Percentiles rank a stretch among this genome's conserved stretches.
Conservation (phyloP, 2,329 filamentous ascomycete species). For the Didymella lethalis region DNA sequence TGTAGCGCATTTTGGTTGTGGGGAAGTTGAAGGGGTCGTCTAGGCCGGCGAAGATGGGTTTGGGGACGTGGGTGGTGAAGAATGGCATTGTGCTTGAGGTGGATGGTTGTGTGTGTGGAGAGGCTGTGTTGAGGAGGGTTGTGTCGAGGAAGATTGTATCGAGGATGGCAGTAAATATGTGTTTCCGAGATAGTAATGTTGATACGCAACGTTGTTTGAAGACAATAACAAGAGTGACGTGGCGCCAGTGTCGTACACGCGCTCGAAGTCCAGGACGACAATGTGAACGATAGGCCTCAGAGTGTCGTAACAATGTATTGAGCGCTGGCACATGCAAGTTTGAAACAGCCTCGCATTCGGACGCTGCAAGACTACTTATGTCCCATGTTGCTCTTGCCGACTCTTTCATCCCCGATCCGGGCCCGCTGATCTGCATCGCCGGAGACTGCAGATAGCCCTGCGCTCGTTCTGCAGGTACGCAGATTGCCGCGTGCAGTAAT, state of each 20-base stretch:
- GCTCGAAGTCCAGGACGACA: neutral
- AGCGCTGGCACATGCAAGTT: neutral
- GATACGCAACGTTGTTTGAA: neutral
- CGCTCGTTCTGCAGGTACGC: constrained; percentile 15
- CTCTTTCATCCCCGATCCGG: constrained; percentile 11
- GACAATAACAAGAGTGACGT: neutral
- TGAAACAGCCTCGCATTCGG: constrained; percentile 2
- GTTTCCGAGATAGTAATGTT: neutral
- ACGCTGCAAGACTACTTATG: constrained; percentile 13
- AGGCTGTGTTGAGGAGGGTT: no score
- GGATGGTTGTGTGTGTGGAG: no score
- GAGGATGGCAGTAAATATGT: no score
- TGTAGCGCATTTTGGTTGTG: constrained; percentile 8
- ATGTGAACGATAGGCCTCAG: neutral
- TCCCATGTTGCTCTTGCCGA: neutral
- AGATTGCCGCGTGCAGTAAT: constrained; percentile 14
- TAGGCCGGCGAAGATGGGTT: constrained; percentile 14
- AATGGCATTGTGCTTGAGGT: constrained; percentile 5
- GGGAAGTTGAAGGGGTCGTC: constrained; percentile 22
- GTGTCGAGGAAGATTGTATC: no score
- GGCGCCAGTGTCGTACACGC: constrained; percentile 1
- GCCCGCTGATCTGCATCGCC: constrained; percentile 18
- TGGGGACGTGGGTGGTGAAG: neutral
- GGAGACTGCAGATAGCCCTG: constrained; percentile 14
- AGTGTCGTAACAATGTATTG: neutral